Conservation (phyloP, 129 eudicot genomes). For the Dittrichia graveolens region DNA sequence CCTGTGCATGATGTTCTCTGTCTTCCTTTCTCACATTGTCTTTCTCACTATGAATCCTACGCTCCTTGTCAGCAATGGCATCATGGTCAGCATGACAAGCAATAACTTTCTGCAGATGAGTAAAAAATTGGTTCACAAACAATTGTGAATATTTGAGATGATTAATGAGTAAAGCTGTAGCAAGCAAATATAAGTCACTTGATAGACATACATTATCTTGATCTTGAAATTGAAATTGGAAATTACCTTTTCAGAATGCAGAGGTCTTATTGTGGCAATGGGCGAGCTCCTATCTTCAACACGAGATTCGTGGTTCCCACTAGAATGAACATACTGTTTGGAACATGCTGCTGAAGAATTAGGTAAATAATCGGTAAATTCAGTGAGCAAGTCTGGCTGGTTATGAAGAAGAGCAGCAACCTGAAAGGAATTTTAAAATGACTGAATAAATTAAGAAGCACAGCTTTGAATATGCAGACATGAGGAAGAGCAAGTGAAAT, state of each 20-base stretch:
- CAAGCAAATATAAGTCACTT: too few relatives aligned
- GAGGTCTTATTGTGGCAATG: slow-evolving; percentile 40
- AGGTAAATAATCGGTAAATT: slow-evolving; percentile 76
- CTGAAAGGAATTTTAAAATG: slow-evolving; percentile 44
- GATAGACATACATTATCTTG: too few relatives aligned
- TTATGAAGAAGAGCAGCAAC: slow-evolving; percentile 82
- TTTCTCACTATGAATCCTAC: slow-evolving; percentile 41
- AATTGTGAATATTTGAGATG: slow-evolving; percentile 20
- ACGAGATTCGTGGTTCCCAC: slow-evolving; percentile 38
- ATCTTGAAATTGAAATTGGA: background rate
- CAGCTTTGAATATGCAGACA: slow-evolving; percentile 14
- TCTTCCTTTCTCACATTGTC: slow-evolving; percentile 56
- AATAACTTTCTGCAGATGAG: slow-evolving; percentile 43
- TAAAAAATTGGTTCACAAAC: slow-evolving; percentile 20
- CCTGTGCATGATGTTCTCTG: slow-evolving; percentile 47
- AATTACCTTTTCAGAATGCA: slow-evolving; percentile 55
- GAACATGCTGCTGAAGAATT: slow-evolving; percentile 48
- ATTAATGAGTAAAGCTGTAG: background rate
- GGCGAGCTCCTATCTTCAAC: slow-evolving; percentile 52
- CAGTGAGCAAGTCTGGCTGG: slow-evolving; percentile 75
- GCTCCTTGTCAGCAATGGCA: slow-evolving; percentile 45
- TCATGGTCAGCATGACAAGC: slow-evolving; percentile 46
- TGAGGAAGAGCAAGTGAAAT: background rate
- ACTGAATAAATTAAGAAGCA: background rate
- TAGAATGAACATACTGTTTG: slow-evolving; percentile 42